These are phyloP conservation scores for Tetrapisispora taiwanensis DNA, from an alignment of 805 yeast genomes.

Conservation along the genomic window DNA sequence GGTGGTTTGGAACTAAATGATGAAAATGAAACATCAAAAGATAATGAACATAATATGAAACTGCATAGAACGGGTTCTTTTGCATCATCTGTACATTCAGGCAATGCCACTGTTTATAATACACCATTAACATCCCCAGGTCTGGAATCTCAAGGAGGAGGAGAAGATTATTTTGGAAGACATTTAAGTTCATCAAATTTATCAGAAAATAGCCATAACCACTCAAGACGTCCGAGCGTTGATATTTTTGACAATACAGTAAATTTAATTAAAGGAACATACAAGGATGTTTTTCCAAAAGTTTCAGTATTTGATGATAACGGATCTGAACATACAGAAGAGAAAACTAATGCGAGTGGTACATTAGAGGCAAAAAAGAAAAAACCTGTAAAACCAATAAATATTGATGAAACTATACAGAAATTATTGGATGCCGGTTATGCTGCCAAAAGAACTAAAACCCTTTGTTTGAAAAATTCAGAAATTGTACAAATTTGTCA, in stretches of 20 bases:
- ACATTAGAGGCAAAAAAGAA: constrained; percentile 9
- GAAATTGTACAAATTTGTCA: constrained; percentile 82
- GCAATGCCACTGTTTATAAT: constrained; percentile 23
- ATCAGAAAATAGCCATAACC: neutral
- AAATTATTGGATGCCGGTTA: constrained; percentile 89
- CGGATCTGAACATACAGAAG: neutral
- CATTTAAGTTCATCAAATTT: neutral
- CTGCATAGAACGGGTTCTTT: constrained; percentile 20
- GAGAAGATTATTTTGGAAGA: constrained; percentile 16
- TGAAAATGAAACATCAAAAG: constrained; percentile 9
- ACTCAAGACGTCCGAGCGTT: neutral
- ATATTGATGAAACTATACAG: constrained; percentile 83
- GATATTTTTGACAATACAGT: constrained; percentile 2
- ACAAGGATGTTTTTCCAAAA: constrained; percentile 4
- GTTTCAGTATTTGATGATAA: neutral
- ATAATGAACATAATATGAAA: neutral
- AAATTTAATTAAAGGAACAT: constrained; percentile 1
- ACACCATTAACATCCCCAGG: constrained; percentile 29
- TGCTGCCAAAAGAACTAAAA: constrained; percentile 82
- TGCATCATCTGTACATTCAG: constrained; percentile 19
- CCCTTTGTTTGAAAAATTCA: constrained; percentile 72
- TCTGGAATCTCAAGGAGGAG: constrained; percentile 3
- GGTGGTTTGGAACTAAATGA: constrained; percentile 12
- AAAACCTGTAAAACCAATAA: constrained; percentile 27
- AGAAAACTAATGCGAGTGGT: neutral